A percentile compares a stretch with the other conserved stretches of the same genome.
Evolutionary conservation across 768 basidiomycete genomes (phyloP).

Genomic region (Ramaria sp.): DNA sequence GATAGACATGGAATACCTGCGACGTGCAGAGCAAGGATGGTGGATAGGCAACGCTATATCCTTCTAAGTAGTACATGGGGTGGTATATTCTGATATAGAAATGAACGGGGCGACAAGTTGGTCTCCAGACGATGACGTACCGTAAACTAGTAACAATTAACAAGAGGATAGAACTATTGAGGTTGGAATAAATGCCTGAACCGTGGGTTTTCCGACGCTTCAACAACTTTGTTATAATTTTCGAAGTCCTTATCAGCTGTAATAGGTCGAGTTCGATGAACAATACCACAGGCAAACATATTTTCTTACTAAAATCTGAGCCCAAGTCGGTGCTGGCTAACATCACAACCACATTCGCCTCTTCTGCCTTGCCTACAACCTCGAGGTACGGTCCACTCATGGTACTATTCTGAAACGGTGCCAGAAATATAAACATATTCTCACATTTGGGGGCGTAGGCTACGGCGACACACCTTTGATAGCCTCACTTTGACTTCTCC

Average conservation of each 20-base stretch:
- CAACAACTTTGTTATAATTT: slow-evolving; percentile 5
- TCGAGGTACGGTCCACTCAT: slow-evolving; percentile 50
- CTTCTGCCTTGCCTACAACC: slow-evolving; percentile 49
- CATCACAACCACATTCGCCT: slow-evolving; percentile 47
- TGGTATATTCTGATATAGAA: too few relatives aligned
- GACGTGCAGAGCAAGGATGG: too few relatives aligned
- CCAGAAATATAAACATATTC: background rate
- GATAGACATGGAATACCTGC: too few relatives aligned
- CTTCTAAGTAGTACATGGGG: too few relatives aligned
- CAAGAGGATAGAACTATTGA: background rate
- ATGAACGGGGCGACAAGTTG: too few relatives aligned
- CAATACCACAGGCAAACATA: background rate
- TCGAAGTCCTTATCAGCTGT: slow-evolving; percentile 7
- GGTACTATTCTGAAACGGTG: slow-evolving; percentile 25
- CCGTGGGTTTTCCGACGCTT: slow-evolving; percentile 6
- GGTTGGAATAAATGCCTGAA: slow-evolving; percentile 5
- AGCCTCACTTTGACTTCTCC: slow-evolving; percentile 43
- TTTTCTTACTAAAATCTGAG: slow-evolving; percentile 45
- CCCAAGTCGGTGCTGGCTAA: slow-evolving; percentile 45
- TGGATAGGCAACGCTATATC: too few relatives aligned
- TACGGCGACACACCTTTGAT: slow-evolving; percentile 24
- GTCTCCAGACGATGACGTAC: too few relatives aligned
- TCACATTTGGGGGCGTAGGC: background rate
- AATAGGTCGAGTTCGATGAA: background rate
- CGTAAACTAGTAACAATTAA: too few relatives aligned